Base-by-base conservation (phyloP, 768 basidiomycete species). In the Boletus pseudo-olivaceus region DNA sequence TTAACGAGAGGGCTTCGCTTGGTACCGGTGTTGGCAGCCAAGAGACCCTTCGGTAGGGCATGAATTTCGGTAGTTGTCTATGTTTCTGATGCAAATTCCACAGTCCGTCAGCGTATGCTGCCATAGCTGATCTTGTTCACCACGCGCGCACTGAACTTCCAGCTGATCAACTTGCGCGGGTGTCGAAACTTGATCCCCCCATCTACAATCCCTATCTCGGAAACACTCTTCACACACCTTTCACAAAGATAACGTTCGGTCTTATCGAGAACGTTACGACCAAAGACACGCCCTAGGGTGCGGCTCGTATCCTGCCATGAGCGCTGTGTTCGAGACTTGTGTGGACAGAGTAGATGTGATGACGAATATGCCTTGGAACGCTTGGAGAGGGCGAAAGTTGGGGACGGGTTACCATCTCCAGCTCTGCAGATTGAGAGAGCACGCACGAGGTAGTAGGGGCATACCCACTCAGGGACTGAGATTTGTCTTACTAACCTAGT, bases 71-170 rank as follows among this genome's bases (percentile, higher is more conserved):
- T 40, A n/a, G 17, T 19, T 47, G 1, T 42, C 17, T 1, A 32
- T 30, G 32, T 46, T n/a, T 43, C 49, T 55, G 37, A 65, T 33
- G 45, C 49, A n/a, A 47, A 39, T 51, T 27, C 30, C 57, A 32
- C 62, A 90, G 91, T 50, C 83, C 89, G 2, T 80, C 84, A 38
- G 88, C 90, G 4, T 95, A 93, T 71, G 87, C 85, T 54, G 88
- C 91, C 44, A 83, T 96, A 6, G 93, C 93, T 32, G 97, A 99
- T 71, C 80, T 98, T 11, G 86, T 97, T 51, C 94, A 98, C 65
- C 93, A 97, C 65, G 80, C 94, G 53, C 88, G 93, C 47, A 78
- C 76, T 42, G 94, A 98, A 19, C 81, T 98, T 37, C 83, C 84
- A 2, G 76, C 87, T 5, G 70, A 80, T 9, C 94, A 96, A 63